A percentile compares a stretch with the other conserved stretches of the same genome.
Conservation (phyloP, 257 asterid species). For the Coffea canephora region DNA sequence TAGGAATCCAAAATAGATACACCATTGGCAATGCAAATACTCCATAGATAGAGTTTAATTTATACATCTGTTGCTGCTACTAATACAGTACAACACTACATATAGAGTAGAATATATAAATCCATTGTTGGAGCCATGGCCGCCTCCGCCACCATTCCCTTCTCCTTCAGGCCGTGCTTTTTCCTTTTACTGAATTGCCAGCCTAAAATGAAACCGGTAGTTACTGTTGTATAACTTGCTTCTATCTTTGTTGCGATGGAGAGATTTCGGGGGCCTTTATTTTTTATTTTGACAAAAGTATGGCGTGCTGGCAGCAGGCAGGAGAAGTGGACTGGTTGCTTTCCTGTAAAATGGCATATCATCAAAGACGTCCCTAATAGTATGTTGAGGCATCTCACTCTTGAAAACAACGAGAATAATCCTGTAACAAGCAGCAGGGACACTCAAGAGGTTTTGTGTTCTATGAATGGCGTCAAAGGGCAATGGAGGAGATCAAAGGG, state of each 20-base stretch:
- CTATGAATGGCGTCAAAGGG: conserved; percentile 48
- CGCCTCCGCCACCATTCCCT: not conserved
- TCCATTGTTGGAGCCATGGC: not conserved
- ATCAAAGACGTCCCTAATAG: conserved; percentile 41
- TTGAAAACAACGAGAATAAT: conserved; percentile 47
- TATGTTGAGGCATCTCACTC: conserved; percentile 35
- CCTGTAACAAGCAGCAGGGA: conserved; percentile 55
- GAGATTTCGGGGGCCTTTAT: too few relatives aligned
- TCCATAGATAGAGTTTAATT: too few relatives aligned
- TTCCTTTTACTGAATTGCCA: not conserved
- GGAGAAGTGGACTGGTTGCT: conserved; percentile 51
- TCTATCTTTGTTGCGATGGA: too few relatives aligned
- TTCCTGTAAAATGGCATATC: conserved; percentile 45
- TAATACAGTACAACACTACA: too few relatives aligned
- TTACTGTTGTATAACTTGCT: too few relatives aligned
- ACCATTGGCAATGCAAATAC: too few relatives aligned
- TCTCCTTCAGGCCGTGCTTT: not conserved
- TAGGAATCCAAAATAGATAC: too few relatives aligned
- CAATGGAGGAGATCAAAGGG: conserved; percentile 32
- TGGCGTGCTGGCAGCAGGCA: conserved; percentile 52
- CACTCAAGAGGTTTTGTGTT: conserved; percentile 50
- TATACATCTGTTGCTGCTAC: too few relatives aligned
- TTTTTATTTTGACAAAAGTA: conserved; percentile 31
- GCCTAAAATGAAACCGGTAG: too few relatives aligned
- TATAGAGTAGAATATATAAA: too few relatives aligned